Evolutionary conservation across 441 rosid species (phyloP).

Genomic region (Breynia disticha): DNA sequence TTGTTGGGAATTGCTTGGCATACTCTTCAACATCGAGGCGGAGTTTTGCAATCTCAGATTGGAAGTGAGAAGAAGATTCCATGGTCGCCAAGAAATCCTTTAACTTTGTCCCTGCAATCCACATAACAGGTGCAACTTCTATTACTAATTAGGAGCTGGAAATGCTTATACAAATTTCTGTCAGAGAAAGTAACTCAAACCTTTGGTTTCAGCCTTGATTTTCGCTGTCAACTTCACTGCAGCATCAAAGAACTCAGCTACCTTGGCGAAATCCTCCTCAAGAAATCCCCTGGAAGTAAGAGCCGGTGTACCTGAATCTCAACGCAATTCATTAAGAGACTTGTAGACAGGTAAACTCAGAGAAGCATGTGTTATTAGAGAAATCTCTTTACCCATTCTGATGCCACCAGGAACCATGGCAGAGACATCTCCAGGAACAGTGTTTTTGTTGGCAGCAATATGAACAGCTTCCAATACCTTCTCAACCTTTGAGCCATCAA

Average conservation of each 20-base stretch:
- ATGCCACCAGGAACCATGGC: conserved; percentile 99
- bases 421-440: conserved; percentile 97
- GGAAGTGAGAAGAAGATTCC: conserved; percentile 40
- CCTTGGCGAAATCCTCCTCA: conserved; percentile 85
- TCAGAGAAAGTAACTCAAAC: conserved; percentile 20
- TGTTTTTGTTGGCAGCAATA: conserved; percentile 94
- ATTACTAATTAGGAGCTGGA: conserved; percentile 6
- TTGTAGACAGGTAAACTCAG: neutral
- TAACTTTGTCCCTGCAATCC: conserved; percentile 64
- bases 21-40: conserved; percentile 72
- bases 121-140: conserved; percentile 5
- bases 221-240: conserved; percentile 61
- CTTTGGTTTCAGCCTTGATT: conserved; percentile 73
- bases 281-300: conserved; percentile 86
- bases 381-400: conserved; percentile 66
- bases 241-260: conserved; percentile 73
- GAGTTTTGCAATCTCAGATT: conserved; percentile 61
- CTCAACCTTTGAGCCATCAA: conserved; percentile 95
- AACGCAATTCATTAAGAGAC: conserved; percentile 12
- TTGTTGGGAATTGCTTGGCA: conserved; percentile 96
- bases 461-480: conserved; percentile 85
- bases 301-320: conserved; percentile 71
- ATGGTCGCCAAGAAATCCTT: conserved; percentile 70
- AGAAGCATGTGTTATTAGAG: neutral
- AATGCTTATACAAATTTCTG: neutral